phyloP scores from a whole-genome alignment of 768 basidiomycete species.

The Auricularia heimuer region DNA sequence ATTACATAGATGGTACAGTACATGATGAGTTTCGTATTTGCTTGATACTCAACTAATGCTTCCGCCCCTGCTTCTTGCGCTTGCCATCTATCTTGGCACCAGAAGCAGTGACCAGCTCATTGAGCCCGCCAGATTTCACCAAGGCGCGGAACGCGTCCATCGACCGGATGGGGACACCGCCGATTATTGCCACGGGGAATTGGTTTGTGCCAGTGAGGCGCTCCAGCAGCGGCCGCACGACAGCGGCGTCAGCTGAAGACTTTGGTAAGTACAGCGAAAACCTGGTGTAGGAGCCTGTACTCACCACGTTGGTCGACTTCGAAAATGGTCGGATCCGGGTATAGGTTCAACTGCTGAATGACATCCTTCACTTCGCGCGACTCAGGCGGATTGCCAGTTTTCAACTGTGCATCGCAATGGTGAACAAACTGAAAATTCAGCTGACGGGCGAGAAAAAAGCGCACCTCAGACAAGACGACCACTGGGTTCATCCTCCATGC shows the following conservation, averaged over 20 bases:
- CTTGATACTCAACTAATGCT: too few species aligned
- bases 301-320: conserved; percentile 54
- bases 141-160: too few species aligned
- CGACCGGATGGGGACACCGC: conserved; percentile 11
- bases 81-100: too few species aligned
- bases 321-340: conserved; percentile 54
- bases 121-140: too few species aligned
- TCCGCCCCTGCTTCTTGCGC: too few species aligned
- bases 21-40: too few species aligned
- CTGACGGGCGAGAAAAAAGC: too few species aligned
- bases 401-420: conserved; percentile 27
- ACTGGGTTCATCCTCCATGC: conserved; percentile 69
- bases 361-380: conserved; percentile 60
- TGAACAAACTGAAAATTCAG: too few species aligned
- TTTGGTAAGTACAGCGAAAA: neutral
- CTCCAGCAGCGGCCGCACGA: conserved; percentile 48
- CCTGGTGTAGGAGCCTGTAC: conserved; percentile 12
- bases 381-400: conserved; percentile 45
- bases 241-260: conserved; percentile 47
- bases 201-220: conserved; percentile 47
- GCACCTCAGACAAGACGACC: conserved; percentile 55
- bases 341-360: conserved; percentile 44
- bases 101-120: too few species aligned
- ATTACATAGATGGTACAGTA: too few species aligned
- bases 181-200: conserved; percentile 60